phyloP scores from a whole-genome alignment of 2,329 filamentous ascomycete genomes.

The Fusarium phyllophilum region DNA sequence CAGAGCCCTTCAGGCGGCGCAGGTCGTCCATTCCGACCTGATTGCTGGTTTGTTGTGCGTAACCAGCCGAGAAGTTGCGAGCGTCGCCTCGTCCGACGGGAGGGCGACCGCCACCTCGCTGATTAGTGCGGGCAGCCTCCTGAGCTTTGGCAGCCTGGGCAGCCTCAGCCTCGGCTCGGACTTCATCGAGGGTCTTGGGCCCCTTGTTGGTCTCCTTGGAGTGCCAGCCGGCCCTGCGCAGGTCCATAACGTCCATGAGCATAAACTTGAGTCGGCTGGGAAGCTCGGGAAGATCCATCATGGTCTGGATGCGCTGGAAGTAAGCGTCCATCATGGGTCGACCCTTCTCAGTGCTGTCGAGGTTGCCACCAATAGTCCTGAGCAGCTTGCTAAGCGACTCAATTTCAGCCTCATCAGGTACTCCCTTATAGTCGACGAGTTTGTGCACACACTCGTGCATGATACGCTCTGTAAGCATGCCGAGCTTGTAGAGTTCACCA shows the following conservation, averaged over 20 bases:
- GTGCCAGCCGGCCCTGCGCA: constrained; percentile 80
- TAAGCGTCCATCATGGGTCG: constrained; percentile 90
- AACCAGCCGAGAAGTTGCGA: constrained; percentile 81
- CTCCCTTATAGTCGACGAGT: constrained; percentile 91
- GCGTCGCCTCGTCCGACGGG: constrained; percentile 85
- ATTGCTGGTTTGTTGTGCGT: constrained; percentile 78
- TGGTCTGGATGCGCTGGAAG: constrained; percentile 86
- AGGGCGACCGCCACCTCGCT: constrained; percentile 76
- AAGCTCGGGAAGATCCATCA: constrained; percentile 82
- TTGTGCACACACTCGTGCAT: constrained; percentile 99
- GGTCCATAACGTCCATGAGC: constrained; percentile 92
- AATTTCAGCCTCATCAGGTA: constrained; percentile 94
- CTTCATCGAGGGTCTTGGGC: constrained; percentile 94
- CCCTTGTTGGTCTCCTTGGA: constrained; percentile 94
- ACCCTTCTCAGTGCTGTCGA: constrained; percentile 86
- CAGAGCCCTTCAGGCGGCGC: constrained; percentile 77
- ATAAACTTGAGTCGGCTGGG: constrained; percentile 94
- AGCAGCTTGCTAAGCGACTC: constrained; percentile 95
- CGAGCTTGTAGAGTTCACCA: constrained; percentile 97
- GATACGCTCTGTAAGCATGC: constrained; percentile 98
- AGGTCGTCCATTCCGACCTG: constrained; percentile 93
- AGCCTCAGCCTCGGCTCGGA: constrained; percentile 84
- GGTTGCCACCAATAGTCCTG: constrained; percentile 87
- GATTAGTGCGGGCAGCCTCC: constrained; percentile 70
- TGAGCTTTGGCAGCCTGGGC: constrained; percentile 82